Base-by-base conservation (phyloP, 1,284 basidiomycete species). In the Microbotryum violaceum region DNA sequence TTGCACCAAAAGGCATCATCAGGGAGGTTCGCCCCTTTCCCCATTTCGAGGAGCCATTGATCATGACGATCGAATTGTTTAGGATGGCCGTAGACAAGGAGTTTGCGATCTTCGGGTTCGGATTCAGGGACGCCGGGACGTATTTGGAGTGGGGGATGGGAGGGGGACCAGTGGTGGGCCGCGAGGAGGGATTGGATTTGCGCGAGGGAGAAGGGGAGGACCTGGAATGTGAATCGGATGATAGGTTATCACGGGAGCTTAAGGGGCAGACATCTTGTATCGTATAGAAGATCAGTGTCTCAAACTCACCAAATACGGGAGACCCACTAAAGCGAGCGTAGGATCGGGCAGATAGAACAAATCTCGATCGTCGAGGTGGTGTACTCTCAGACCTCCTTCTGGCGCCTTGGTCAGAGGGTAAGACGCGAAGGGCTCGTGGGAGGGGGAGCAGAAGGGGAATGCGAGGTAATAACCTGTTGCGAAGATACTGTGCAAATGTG, bases 401-500 rank as follows among this genome's bases (percentile, higher is more conserved):
- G 73, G 59, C 54, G 58, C 48, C 29, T 57, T 55, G 10, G 65
- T 68, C 45, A 72, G 60, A 1, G 71, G 69, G 53, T 63, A 54
- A 0, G 44, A 42, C 6, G 57, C 49, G 74, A 76, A 79, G 0
- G 78, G 78, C 14, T 23, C 58, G 46, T 77, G 74, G 23, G 58
- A 53, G 3, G 57, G 57, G 55, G 70, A 70, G 52, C 70, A 73
- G 65, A 78, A 79, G 0, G 77, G 77, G 61, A 76, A 76, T 23
- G 73, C 68, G 65, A 74, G 78, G 58, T 74, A 71, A 64, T 79
- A 79, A 12, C 78, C 78, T 0, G 78, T 79, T 4, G 78, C 78
- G 62, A 75, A 79, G 52, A 78, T 73, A 61, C 60, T 67, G 37
- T 49, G 14, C 2, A 5, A 44, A 27, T 25, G 27, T 7, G 21